Evolutionary conservation across 208 protist genomes (phyloP).

Genomic region (Sergeia podlipaevii): DNA sequence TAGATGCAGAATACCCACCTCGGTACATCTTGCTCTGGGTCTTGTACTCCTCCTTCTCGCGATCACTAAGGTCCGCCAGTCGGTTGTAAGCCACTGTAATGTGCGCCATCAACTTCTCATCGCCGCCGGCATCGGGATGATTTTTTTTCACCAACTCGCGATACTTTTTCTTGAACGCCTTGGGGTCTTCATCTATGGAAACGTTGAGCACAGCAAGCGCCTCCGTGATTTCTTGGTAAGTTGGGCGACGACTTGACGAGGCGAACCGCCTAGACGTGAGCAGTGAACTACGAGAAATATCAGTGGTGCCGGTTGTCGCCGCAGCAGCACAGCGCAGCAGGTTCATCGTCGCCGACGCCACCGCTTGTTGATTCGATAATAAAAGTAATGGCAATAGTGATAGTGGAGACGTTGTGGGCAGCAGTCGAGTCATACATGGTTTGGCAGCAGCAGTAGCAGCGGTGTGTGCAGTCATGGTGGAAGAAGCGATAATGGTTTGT

Average conservation of each 20-base stretch:
- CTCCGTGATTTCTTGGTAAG: constrained; percentile 45
- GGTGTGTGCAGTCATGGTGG: no score
- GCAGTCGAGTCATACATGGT: no score
- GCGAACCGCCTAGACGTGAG: constrained; percentile 23
- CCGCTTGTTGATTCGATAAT: no score
- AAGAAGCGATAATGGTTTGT: no score
- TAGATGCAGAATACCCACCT: constrained; percentile 15
- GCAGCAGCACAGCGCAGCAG: no score
- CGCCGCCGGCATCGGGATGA: constrained; percentile 81
- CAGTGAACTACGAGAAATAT: not conserved
- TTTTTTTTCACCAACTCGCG: constrained; percentile 62
- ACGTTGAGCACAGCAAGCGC: constrained; percentile 49
- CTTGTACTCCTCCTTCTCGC: constrained; percentile 66
- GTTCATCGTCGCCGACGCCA: not conserved
- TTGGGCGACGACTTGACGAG: constrained; percentile 27
- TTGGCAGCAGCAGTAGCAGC: no score
- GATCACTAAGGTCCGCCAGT: constrained; percentile 35
- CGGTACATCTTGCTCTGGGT: constrained; percentile 30
- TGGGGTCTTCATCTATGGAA: constrained; percentile 15
- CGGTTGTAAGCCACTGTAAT: constrained; percentile 81
- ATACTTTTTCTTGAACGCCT: constrained; percentile 58
- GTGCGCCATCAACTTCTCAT: constrained; percentile 56
- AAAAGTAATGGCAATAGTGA: no score
- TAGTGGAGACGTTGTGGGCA: no score
- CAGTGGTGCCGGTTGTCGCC: not conserved